Base-by-base conservation (phyloP, 1,139 yeast genomes). In the Nakaseomyces sp. region DNA sequence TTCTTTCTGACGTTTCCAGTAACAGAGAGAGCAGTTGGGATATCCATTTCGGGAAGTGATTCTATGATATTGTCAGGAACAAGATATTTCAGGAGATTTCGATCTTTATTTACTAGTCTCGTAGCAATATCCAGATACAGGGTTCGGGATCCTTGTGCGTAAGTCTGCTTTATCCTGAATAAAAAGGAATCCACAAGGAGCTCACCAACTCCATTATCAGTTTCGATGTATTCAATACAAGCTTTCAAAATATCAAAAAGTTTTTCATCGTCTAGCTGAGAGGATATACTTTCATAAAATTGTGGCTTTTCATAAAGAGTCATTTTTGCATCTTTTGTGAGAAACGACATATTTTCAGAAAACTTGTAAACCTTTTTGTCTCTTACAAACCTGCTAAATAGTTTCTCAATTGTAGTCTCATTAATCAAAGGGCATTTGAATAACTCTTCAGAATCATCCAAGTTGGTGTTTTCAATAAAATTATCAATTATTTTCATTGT, bases 1-100 rank as follows among this genome's bases (percentile, higher is more conserved):
- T 68, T 70, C 20, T 66, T 64, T 15, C 65, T 24, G 6, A 15
- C 15, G 12, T 32, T 32, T 18, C 36, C 13, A 12, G 8, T 32
- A 8, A 32, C 18, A 32, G 24, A 32, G 22, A 32, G 22, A 18
- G 13, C 7, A 8, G 36, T n/a, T 17, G 36, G 36, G 18, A 32
- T 13, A 17, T 32, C 4, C 13, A 32, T 12, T 12, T 10, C 16
- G 12, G 36, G 36, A 7, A 32, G 20, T 9, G 18, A 32, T 17
- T 32, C 13, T 4, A 32, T n/a, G 12, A 32, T 17, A 32, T 32
- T 18, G n/a, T 19, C 24, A 4, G 36, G 36, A 5, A 18, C 24
- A 5, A 32, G 24, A 17, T 9, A 4, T 2, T 18, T 19, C 12
- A 9, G 15, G 12, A 32, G 15, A 18, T 17, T 32, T n/a, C 6